Conservation (phyloP, 176 grass and related monocot species). For the Oryza nivara region DNA sequence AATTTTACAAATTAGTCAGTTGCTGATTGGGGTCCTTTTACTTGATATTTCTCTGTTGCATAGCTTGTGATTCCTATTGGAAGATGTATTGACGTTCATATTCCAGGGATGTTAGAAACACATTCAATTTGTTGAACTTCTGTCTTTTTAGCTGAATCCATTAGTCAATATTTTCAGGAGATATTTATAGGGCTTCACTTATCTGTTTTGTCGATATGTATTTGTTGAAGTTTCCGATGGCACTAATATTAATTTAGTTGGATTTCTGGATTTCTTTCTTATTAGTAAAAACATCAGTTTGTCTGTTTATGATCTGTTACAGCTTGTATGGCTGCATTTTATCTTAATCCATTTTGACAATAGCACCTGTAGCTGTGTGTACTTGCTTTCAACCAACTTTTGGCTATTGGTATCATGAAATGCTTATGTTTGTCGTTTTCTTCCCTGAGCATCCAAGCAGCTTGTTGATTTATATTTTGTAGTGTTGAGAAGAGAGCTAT, state of each 20-base stretch:
- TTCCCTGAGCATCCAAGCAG: background rate
- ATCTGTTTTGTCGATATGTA: background rate
- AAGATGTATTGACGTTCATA: background rate
- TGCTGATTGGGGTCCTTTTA: background rate
- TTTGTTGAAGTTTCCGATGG: background rate
- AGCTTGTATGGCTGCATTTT: background rate
- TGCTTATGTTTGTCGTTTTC: conserved; percentile 18
- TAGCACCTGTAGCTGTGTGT: background rate
- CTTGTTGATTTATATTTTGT: conserved; percentile 32
- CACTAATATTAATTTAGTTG: background rate
- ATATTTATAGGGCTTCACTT: background rate
- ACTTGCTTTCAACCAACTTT: background rate
- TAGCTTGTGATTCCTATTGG: background rate
- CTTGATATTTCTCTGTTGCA: background rate
- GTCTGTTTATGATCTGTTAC: background rate
- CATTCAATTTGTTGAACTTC: background rate
- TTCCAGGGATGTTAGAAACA: background rate
- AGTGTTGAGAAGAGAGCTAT: conserved; percentile 15
- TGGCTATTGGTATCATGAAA: background rate
- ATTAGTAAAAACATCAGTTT: background rate
- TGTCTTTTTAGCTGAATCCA: background rate
- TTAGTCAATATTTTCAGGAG: conserved; percentile 28
- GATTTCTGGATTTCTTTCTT: conserved; percentile 21
- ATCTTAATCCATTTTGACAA: conserved; percentile 1
- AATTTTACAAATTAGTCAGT: background rate